Percentiles rank a stretch among this genome's conserved stretches.
Evolutionary conservation across 2,329 filamentous ascomycete species (phyloP).

Genomic region (Cladophialophora exuberans): DNA sequence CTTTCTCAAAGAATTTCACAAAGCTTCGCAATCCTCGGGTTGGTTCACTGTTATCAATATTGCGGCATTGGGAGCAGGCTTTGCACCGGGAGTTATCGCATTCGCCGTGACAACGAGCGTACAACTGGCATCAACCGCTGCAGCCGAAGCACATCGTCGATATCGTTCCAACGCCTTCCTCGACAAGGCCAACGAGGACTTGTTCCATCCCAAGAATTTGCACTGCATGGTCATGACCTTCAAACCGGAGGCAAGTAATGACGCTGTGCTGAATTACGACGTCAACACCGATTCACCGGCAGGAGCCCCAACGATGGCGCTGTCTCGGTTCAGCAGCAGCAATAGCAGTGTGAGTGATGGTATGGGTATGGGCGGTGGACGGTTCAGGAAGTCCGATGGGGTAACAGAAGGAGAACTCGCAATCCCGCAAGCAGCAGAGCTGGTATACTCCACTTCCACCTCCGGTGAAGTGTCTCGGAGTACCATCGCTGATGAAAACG

Average conservation of each 20-base stretch:
- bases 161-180: constrained; percentile 34
- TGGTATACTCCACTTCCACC: background rate
- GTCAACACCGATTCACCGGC: background rate
- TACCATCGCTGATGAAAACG: background rate
- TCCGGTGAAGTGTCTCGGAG: background rate
- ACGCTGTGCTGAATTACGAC: background rate
- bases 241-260: constrained; percentile 42
- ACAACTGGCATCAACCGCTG: constrained; percentile 24
- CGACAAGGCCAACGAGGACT: background rate
- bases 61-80: constrained; percentile 12
- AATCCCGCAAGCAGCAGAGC: background rate
- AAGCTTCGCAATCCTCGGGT: constrained; percentile 5
- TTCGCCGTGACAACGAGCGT: constrained; percentile 14
- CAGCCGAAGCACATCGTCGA: background rate
- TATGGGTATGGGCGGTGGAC: background rate
- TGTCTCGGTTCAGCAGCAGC: background rate
- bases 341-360: background rate
- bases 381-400: background rate
- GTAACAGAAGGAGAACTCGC: no score
- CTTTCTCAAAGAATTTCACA: constrained; percentile 53
- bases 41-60: constrained; percentile 12
- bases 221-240: constrained; percentile 59
- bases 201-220: constrained; percentile 53
- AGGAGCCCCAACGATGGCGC: background rate
- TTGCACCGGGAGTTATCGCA: constrained; percentile 7